These are phyloP conservation scores for Cavenderia fasciculata DNA, from an alignment of 78 protist species.

Conservation along the genomic window DNA sequence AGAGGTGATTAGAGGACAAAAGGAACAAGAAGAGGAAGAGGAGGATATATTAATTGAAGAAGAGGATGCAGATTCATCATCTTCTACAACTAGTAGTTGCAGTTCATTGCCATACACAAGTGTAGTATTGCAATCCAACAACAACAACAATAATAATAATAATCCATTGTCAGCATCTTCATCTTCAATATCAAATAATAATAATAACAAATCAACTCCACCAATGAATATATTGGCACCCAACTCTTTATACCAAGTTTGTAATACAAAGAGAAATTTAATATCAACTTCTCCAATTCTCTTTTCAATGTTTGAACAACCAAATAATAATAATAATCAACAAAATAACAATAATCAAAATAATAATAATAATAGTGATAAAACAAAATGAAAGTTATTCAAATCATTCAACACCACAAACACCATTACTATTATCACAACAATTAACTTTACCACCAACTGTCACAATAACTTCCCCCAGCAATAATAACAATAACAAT, in stretches of 20 bases:
- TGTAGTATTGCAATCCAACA: too few species aligned
- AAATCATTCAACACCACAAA: not conserved
- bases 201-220: not conserved
- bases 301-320: not conserved
- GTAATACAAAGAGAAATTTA: not conserved
- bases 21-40: too few species aligned
- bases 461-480: not conserved
- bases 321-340: not conserved
- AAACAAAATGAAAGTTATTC: too few species aligned
- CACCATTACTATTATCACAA: not conserved
- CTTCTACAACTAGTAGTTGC: too few species aligned
- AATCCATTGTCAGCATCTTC: not conserved
- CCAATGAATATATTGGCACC: slow-evolving; percentile 15
- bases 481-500: not conserved
- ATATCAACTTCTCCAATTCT: slow-evolving; percentile 3
- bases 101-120: too few species aligned
- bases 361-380: not conserved
- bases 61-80: too few species aligned
- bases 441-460: not conserved
- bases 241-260: too few species aligned
- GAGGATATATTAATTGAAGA: too few species aligned
- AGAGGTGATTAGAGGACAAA: too few species aligned
- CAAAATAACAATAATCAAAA: too few species aligned
- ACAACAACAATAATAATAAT: too few species aligned
- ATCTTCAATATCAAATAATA: not conserved